These are phyloP conservation scores for Brassica balearica DNA, from an alignment of 441 rosid species.

Conservation along the genomic window DNA sequence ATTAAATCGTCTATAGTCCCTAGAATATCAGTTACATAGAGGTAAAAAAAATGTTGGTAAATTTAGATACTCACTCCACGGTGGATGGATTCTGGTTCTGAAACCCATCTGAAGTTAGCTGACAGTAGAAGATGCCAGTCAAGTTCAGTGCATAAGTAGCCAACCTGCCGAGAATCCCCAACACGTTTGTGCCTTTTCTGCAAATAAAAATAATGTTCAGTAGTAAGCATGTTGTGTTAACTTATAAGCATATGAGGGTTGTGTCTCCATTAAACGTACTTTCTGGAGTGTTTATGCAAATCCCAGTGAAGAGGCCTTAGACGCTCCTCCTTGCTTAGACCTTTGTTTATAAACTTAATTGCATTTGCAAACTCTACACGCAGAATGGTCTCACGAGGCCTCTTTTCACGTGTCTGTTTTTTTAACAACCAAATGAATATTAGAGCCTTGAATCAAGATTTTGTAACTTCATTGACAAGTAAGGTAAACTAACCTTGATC, in stretches of 20 bases:
- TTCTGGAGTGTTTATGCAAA: conserved; percentile 70
- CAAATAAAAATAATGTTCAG: conserved; percentile 9
- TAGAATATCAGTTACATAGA: too few species aligned
- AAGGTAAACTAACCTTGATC: conserved; percentile 59
- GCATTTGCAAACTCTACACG: conserved; percentile 75
- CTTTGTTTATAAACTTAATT: conserved; percentile 60
- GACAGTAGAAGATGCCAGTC: conserved; percentile 69
- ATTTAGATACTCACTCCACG: conserved; percentile 62
- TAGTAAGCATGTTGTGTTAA: background rate
- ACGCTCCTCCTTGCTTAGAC: conserved; percentile 60
- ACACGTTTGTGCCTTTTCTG: conserved; percentile 64
- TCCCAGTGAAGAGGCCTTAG: conserved; percentile 79
- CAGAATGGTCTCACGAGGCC: conserved; percentile 78
- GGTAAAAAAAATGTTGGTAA: background rate
- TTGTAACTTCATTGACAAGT: conserved; percentile 1
- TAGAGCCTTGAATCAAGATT: conserved; percentile 26
- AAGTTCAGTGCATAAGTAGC: conserved; percentile 66
- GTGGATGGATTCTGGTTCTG: conserved; percentile 46
- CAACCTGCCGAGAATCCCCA: conserved; percentile 64
- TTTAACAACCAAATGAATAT: conserved; percentile 27
- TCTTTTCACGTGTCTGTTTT: conserved; percentile 69
- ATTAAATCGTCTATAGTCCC: too few species aligned
- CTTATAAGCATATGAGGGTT: background rate
- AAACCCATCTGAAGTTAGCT: conserved; percentile 52
- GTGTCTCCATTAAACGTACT: conserved; percentile 46